Evolutionary conservation across 179 eudicot genomes (phyloP), one percentile per base, ranked within the genome.

Genomic region (Silene vulgaris): DNA sequence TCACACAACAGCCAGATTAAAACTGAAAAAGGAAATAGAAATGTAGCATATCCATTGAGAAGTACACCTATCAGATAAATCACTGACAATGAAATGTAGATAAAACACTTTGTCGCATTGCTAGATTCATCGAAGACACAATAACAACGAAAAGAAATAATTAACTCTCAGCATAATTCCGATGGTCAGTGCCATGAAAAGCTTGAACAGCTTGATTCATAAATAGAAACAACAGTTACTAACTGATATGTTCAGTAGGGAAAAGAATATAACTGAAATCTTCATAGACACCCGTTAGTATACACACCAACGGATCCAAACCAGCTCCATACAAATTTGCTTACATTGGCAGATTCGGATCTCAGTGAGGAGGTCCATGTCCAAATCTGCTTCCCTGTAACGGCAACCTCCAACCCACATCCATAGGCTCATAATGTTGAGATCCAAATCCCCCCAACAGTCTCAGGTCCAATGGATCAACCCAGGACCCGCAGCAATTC

Each of bases 11-110:
- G 35, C 14, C 28, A 70, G 35, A 45, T 74, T 61, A 9, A 3
- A 59, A 20, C 21, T 56, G 43, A n/a, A 16, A 57, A 64, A 19
- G 77, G 21, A 80, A 76, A 35, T 3, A 11, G 14, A 65, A 67
- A 13, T 21, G 50, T 32, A 32, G 37, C 37, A 32, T 32, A 32
- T 32, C 37, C 4, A 32, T 32, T 32, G 37, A 32, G 37, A 3
- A 32, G 57, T 16, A 23, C 26, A 23, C 26, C 26, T 23, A 48
- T 50, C 57, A 76, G 66, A 30, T 43, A 20, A 8, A 37, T 8
- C 4, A 43, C 29, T 1, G 37, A 65, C 52, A 11, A 28, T 68
- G 71, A 65, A 50, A 16, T 32, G 0, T 17, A 40, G 56, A 59
- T 73, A 26, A 60, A 3, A 73, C n/a, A 8, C 50, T 14, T 32